Conservation (phyloP, 192 early-diverging fungal species). For the Kickxella alabastrina region DNA sequence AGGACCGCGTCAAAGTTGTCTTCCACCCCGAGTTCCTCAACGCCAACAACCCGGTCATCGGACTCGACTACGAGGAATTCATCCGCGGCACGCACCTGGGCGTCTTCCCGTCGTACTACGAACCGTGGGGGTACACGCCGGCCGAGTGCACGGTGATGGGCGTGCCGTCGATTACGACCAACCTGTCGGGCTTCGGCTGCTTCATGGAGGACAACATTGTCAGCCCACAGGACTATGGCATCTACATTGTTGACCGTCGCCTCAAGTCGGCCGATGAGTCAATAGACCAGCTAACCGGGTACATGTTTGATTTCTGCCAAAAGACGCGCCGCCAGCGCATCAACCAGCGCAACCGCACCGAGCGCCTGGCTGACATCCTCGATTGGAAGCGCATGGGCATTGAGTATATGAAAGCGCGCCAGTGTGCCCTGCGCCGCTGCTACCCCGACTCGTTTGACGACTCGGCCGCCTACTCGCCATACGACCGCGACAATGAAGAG, state of each 20-base stretch:
- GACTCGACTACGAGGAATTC: constrained; percentile 97
- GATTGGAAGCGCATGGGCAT: constrained; percentile 99
- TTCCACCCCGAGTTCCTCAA: constrained; percentile 99
- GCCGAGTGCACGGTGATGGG: constrained; percentile 99
- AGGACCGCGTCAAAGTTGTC: constrained; percentile 92
- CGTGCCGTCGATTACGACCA: constrained; percentile 92
- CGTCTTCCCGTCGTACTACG: constrained; percentile 96
- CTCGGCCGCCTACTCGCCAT: constrained; percentile 55
- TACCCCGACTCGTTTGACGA: constrained; percentile 84
- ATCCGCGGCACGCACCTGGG: constrained; percentile 95
- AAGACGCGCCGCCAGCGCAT: constrained; percentile 96
- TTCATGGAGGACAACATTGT: constrained; percentile 97
- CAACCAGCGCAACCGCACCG: constrained; percentile 97
- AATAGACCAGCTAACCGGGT: constrained; percentile 76
- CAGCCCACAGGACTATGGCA: constrained; percentile 90
- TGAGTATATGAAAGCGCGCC: constrained; percentile 97
- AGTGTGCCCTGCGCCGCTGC: constrained; percentile 82
- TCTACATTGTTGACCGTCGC: constrained; percentile 94
- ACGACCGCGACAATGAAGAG: constrained; percentile 45
- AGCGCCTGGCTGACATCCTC: constrained; percentile 89
- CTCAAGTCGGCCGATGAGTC: constrained; percentile 90
- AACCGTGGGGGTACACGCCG: constrained; percentile 98
- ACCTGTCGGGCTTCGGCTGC: constrained; percentile 95
- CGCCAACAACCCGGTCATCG: constrained; percentile 89
- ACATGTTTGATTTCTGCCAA: constrained; percentile 91